Evolutionary conservation across 495 filamentous ascomycete genomes (phyloP).

Genomic region (Parachaetomium inaequale): DNA sequence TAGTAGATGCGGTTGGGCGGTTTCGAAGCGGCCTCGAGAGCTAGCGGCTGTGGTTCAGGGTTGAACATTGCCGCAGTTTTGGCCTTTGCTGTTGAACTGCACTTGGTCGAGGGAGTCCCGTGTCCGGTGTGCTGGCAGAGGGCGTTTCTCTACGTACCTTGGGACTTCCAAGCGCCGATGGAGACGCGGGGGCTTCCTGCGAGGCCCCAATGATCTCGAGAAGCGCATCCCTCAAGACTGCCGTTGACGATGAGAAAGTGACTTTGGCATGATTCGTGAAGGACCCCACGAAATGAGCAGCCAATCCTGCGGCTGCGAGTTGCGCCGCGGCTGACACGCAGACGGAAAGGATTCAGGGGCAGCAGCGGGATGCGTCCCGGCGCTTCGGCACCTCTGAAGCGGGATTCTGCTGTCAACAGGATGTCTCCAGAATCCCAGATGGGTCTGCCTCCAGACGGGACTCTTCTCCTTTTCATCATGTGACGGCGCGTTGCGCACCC

Average conservation of each 20-base stretch:
- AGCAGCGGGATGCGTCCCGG: background rate
- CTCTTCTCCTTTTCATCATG: background rate
- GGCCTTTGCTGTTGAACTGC: no score
- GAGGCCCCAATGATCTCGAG: background rate
- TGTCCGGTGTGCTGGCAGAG: background rate
- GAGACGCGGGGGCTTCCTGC: no score
- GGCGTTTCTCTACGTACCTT: background rate
- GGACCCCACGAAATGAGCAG: background rate
- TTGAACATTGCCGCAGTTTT: no score
- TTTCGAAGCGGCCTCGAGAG: no score
- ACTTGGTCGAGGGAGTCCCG: no score
- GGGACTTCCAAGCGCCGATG: background rate
- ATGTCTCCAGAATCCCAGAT: background rate
- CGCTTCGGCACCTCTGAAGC: background rate
- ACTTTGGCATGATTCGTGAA: background rate
- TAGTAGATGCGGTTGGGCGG: conserved; percentile 7
- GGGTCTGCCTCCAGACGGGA: background rate
- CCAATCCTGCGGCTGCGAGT: background rate
- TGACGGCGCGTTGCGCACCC: no score
- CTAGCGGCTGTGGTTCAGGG: no score
- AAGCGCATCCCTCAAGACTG: background rate
- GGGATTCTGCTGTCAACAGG: background rate
- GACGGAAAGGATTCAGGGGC: background rate
- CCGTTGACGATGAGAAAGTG: background rate
- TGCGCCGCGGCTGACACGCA: conserved; percentile 8